phyloP scores from a whole-genome alignment of 2,329 filamentous ascomycete species.

The Pyrenophora teres region DNA sequence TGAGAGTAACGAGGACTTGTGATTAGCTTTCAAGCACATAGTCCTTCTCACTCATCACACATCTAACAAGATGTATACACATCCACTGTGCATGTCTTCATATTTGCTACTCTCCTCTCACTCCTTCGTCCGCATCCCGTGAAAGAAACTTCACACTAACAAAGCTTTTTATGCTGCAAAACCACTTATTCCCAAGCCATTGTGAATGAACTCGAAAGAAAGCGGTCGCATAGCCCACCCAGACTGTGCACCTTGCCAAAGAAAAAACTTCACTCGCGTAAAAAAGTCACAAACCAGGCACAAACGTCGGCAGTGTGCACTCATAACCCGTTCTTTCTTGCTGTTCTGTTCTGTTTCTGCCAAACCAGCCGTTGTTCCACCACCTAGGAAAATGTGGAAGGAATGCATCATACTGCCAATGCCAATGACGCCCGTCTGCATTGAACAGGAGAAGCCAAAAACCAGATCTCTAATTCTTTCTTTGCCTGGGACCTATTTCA shows the following conservation, averaged over 20 bases:
- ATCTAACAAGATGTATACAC: not conserved
- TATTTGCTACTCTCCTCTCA: not conserved
- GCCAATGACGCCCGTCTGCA: conserved; percentile 2
- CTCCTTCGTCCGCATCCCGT: no score
- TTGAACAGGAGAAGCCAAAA: not conserved
- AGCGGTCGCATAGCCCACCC: not conserved
- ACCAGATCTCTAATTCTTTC: not conserved
- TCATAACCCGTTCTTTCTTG: no score
- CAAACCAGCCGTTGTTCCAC: no score
- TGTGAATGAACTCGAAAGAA: no score
- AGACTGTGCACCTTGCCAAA: not conserved
- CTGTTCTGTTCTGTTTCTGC: no score
- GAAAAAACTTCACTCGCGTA: no score
- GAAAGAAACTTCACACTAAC: no score
- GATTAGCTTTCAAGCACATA: not conserved
- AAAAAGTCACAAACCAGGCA: no score
- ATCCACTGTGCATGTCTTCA: not conserved
- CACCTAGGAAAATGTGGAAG: not conserved
- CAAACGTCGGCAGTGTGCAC: no score
- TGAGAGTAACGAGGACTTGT: conserved; percentile 3
- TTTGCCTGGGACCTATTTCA: not conserved
- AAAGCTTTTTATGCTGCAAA: no score
- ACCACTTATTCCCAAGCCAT: no score
- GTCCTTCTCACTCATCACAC: not conserved
- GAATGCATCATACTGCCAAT: not conserved